phyloP scores from a whole-genome alignment of 352 stramenopile species.

The Pythium chondricola region DNA sequence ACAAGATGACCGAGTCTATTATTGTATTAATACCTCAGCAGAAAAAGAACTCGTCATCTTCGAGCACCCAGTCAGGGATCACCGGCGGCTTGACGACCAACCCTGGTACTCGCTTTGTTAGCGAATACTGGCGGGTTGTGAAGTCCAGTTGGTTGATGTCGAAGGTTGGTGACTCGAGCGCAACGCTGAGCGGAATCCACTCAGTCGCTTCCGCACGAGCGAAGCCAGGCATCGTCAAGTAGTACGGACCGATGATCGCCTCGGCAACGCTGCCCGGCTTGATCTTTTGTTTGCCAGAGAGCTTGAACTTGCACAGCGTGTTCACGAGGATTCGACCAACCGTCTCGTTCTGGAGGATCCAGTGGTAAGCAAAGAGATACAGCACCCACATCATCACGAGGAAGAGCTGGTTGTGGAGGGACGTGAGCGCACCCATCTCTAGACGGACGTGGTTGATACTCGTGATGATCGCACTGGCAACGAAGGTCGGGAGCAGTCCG shows the following conservation, averaged over 20 bases:
- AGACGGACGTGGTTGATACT: slow-evolving; percentile 5
- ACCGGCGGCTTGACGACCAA: not conserved
- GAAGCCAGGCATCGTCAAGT: slow-evolving; percentile 4
- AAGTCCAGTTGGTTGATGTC: slow-evolving; percentile 6
- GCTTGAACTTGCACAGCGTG: not conserved
- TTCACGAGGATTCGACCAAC: not conserved
- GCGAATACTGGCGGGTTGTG: not conserved
- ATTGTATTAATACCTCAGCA: too few relatives aligned
- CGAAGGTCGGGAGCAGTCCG: slow-evolving; percentile 6
- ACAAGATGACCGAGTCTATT: too few relatives aligned
- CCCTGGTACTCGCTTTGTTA: slow-evolving; percentile 1
- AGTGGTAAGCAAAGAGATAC: slow-evolving; percentile 6
- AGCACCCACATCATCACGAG: slow-evolving; percentile 8
- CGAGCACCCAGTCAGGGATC: slow-evolving; percentile 7
- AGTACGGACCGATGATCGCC: slow-evolving; percentile 6
- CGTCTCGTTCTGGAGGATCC: slow-evolving; percentile 1
- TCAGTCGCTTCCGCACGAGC: slow-evolving; percentile 5
- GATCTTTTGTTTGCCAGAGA: slow-evolving; percentile 3
- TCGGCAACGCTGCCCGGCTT: slow-evolving; percentile 7
- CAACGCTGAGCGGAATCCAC: slow-evolving; percentile 10
- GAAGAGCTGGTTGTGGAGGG: slow-evolving; percentile 11
- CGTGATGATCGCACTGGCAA: slow-evolving; percentile 3
- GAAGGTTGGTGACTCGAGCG: not conserved
- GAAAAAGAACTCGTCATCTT: slow-evolving; percentile 13
- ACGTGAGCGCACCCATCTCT: not conserved